Evolutionary conservation across 208 protist species (phyloP).

Genomic region (Leishmania tropica): DNA sequence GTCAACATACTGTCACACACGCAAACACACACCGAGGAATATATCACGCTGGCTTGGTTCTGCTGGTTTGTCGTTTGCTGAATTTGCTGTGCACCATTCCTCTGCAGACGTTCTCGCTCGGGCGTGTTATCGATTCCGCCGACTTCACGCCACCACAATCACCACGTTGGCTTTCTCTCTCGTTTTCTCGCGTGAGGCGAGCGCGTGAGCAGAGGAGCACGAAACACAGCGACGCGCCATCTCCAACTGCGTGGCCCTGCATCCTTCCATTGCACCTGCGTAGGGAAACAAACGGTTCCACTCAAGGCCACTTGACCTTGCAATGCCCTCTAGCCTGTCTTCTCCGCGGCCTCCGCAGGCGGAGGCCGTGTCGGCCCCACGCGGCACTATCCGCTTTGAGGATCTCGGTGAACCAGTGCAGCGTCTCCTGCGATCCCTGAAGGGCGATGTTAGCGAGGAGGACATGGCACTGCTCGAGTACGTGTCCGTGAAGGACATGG

Average conservation of each 20-base stretch:
- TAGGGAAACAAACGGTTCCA: background rate
- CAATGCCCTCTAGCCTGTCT: conserved; percentile 5
- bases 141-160: too few relatives aligned
- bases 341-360: background rate
- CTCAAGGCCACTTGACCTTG: background rate
- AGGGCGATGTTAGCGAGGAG: conserved; percentile 63
- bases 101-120: background rate
- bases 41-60: background rate
- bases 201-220: background rate
- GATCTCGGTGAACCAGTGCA: conserved; percentile 88
- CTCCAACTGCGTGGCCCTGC: background rate
- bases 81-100: background rate
- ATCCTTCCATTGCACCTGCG: background rate
- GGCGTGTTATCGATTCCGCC: background rate
- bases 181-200: background rate
- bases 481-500: conserved; percentile 87
- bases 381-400: conserved; percentile 78
- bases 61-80: background rate
- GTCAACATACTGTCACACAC: background rate
- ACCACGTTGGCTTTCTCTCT: background rate
- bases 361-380: background rate
- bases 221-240: background rate
- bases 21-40: background rate
- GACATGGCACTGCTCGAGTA: conserved; percentile 84
- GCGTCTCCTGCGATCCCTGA: conserved; percentile 67